phyloP scores from a whole-genome alignment of 176 grass and related monocot species.

The Zea luxurians region DNA sequence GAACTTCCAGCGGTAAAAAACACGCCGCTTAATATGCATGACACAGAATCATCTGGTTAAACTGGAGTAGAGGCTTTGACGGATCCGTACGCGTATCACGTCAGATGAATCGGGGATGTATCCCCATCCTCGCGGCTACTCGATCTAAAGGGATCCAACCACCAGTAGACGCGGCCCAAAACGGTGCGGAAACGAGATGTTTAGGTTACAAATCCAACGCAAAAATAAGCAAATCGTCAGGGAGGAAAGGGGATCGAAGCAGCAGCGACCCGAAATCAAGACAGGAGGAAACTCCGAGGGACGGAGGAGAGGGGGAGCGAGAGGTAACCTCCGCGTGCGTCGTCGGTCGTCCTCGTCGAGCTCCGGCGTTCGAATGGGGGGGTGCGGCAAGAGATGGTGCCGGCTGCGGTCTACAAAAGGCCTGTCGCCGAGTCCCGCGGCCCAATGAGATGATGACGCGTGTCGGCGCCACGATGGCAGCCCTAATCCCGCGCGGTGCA shows the following conservation, averaged over 20 bases:
- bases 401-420: neutral
- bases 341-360: constrained; percentile 15
- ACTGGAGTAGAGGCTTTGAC: neutral
- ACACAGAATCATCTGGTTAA: neutral
- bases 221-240: neutral
- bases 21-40: neutral
- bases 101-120: neutral
- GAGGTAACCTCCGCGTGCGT: constrained; percentile 22
- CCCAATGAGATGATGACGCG: neutral
- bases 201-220: neutral
- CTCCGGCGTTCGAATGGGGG: constrained; percentile 25
- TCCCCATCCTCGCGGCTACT: neutral
- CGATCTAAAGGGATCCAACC: neutral
- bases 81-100: neutral
- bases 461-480: constrained; percentile 21
- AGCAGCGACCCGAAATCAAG: neutral
- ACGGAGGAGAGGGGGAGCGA: neutral
- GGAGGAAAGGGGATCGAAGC: neutral
- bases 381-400: neutral
- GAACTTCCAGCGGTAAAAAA: neutral
- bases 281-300: neutral
- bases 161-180: neutral
- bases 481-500: neutral
- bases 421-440: neutral
- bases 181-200: neutral